Base-by-base conservation (phyloP, 352 stramenopile species). In the Pilasporangium apinafurcum region DNA sequence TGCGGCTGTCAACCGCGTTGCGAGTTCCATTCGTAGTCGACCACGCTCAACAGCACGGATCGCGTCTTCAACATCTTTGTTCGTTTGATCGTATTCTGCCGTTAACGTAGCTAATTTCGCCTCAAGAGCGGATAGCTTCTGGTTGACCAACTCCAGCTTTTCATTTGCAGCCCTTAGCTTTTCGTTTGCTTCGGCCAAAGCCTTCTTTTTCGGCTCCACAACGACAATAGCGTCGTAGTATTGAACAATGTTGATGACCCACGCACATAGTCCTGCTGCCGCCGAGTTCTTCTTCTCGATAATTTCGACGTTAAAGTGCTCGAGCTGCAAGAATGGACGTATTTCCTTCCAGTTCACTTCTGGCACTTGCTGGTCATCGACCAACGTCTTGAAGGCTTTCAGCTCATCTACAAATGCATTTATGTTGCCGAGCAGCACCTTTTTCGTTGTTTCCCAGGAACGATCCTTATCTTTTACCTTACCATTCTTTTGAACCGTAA, bases 221-320 rank as follows among this genome's bases (percentile, higher is more conserved):
- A 92, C 87, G 10, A 97, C 58, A 34, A 98, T 89, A 26, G 96
- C 93, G 51, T 98, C 91, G 44, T 97, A 97, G 66, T 97, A 98
- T 16, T 71, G 62, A 3, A 97, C 89, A 41, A 98, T 98, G 42
- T 92, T 92, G 53, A 92, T 83, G 18, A 91, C 81, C 76, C 78
- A 91, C 0, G 81, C 73, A 51, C 81, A 92, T 1, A 92, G 34
- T 5, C 78, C 78, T 3, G 81, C 81, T 3, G 81, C 68, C 0
- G 81, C 81, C 13, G 78, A 89, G 40, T 90, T 91, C 36, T 87
- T 89, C 53, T 89, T 89, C 33, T 89, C 81, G 7, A 92, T 92
- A 21, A 51, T 65, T 37, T 92, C 78, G 25, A 90, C 78, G 18
- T 59, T 88, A 44, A 92, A 92, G 44, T 92, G 63, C 31, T 89